A percentile compares a stretch with the other conserved stretches of the same genome.
These are phyloP conservation scores for Aureobasidium sp. DNA, from an alignment of 2,329 filamentous ascomycete species.

Conservation along the genomic window DNA sequence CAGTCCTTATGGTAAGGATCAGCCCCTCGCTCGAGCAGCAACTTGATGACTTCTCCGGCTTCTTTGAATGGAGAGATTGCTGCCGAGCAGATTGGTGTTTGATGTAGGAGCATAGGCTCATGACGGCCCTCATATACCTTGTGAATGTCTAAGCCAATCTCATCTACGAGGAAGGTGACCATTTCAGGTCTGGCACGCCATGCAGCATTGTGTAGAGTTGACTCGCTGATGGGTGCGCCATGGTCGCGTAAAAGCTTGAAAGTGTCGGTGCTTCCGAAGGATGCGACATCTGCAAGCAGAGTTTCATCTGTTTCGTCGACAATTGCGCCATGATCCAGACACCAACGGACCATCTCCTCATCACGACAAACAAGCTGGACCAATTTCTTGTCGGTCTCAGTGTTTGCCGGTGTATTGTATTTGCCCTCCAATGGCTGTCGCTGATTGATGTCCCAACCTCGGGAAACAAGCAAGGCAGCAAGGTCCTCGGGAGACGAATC, in stretches of 20 bases:
- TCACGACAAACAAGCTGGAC: not conserved
- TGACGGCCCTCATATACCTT: not conserved
- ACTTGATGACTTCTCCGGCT: not conserved
- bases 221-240: constrained; percentile 1
- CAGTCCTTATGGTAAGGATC: not conserved
- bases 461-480: not conserved
- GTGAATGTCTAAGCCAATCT: not conserved
- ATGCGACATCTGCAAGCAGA: not conserved
- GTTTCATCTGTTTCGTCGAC: not conserved
- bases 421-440: not conserved
- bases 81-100: not conserved
- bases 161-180: not conserved
- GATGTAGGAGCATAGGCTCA: not conserved
- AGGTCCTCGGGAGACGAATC: not conserved
- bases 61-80: not conserved
- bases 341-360: not conserved
- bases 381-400: not conserved
- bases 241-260: not conserved
- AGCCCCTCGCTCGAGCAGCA: not conserved
- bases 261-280: not conserved
- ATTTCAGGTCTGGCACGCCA: not conserved
- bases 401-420: not conserved
- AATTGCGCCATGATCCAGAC: not conserved
- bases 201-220: not conserved
- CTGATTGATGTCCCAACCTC: not conserved